Evolutionary conservation across 805 yeast genomes (phyloP), one percentile per base, ranked within the genome.

Genomic region (Pichia deserticola): DNA sequence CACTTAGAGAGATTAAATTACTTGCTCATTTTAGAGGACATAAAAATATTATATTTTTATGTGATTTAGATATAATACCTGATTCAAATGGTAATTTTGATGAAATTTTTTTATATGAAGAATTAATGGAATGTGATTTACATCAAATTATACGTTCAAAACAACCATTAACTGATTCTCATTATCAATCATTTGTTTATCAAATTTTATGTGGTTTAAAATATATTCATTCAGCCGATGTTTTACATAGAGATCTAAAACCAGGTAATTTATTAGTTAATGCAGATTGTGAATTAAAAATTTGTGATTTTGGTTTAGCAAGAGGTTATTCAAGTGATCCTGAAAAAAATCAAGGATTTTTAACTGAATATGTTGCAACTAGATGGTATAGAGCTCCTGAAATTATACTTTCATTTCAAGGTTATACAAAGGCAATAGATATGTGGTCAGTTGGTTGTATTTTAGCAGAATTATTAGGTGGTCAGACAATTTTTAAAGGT

Each of bases 351-450:
- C 86, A 86, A 34, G 97, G 96, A n/a, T 92, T 89, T 60, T 72
- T 92, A 74, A 93, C 99, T 1, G 98, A 92, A 66, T 93, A 93
- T 64, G 99, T 93, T 30, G 98, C 99, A 34, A 93, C 99, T 1
- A 77, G 99, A 65, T 93, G 99, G 99, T 93, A 93, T 68, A 75
- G 99, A 57, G 99, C 99, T 4, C 99, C 99, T 0, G 99, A 93
- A 63, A 89, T 93, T 67, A 92, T 93, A 89, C 74, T 93, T 49
- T 84, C 95, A 55, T 89, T 87, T 71, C 95, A 93, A 65, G 88
- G 90, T 51, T 92, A 92, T 67, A 87, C 98, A 6, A 90, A 89
- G 69, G 97, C 99, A 28, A 92, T 93, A 52, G 99, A 93, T 66
- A 78, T 93, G 50, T 93, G 99, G 99, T 89, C 97, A 0, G 95